Conservation (phyloP, 495 filamentous ascomycete species). For the Penicillium pancosmium region DNA sequence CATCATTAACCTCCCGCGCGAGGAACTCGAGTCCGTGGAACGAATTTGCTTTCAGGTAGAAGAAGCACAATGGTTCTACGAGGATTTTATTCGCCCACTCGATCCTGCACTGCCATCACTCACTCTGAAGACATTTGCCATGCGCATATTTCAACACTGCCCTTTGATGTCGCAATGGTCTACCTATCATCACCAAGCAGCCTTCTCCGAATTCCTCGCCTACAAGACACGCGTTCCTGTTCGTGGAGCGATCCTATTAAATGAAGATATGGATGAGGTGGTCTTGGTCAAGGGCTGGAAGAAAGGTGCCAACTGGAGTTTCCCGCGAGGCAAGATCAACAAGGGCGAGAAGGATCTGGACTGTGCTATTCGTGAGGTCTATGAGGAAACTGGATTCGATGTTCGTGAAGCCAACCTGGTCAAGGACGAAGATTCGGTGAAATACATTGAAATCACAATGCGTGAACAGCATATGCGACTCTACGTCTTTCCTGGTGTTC, state of each 20-base stretch:
- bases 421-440: conserved; percentile 63
- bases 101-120: conserved; percentile 84
- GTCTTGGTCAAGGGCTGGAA: conserved; percentile 97
- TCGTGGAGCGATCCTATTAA: conserved; percentile 88
- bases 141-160: conserved; percentile 90
- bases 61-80: conserved; percentile 99
- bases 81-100: conserved; percentile 93
- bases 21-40: conserved; percentile 85
- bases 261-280: conserved; percentile 85
- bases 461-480: conserved; percentile 88
- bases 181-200: conserved; percentile 71
- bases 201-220: conserved; percentile 84
- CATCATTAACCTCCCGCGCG: conserved; percentile 90
- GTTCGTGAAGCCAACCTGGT: conserved; percentile 72
- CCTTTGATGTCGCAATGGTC: conserved; percentile 83
- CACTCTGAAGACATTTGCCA: conserved; percentile 76
- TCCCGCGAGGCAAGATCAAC: conserved; percentile 95
- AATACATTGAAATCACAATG: conserved; percentile 85
- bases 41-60: conserved; percentile 98
- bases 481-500: conserved; percentile 86
- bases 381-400: conserved; percentile 94
- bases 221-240: conserved; percentile 96
- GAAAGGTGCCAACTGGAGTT: conserved; percentile 94
- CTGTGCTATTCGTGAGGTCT: conserved; percentile 91
- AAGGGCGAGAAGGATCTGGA: conserved; percentile 90